Base-by-base conservation (phyloP, 2,329 filamentous ascomycete genomes). In the Penicillium psychrosexuale region DNA sequence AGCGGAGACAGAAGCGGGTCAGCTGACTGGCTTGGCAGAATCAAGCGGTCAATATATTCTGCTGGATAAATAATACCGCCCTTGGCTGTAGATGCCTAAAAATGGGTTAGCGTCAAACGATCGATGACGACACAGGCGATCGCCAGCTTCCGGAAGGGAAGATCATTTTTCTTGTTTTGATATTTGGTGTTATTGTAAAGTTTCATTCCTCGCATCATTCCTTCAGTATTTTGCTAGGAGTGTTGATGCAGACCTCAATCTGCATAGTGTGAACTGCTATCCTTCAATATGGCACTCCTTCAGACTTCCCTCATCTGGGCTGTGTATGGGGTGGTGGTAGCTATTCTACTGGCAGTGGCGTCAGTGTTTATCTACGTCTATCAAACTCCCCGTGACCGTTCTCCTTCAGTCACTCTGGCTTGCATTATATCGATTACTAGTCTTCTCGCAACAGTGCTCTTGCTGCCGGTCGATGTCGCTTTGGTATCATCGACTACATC, bases 251-350 rank as follows among this genome's bases (percentile, higher is more conserved):
- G 28, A 43, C 13, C 9, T 27, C n/a, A 39, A 65, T 63, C 58
- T 58, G 56, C 24, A 43, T 17, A 37, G 22, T 33, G 39, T 50
- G 61, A 48, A 51, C 37, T 30, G 39, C 9, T 37, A 61, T 19
- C 43, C 28, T 56, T 51, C 55, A 64, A 54, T 60, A 87, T 87
- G 84, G 82, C 82, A 47, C 78, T 94, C 70, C 84, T 97, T 59
- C 91, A 95, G 72, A 89, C 88, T 52, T 90, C 89, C 69, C 82
- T 97, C 63, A 97, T 97, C 74, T 99, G 94, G 94, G 86, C 94
- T 59, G 85, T 92, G 51, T 99, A 97, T 73, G 90, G 88, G 58
- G 83, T 93, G 56, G 92, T 90, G 52, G 81, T 97, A 47, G 86
- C 73, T 57, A 77, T 96, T 52, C 84, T 93, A 59, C 83, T 96